Evolutionary conservation across 2,329 filamentous ascomycete genomes (phyloP), one percentile per base, ranked within the genome.

Genomic region (Cordyceps tenuipes): DNA sequence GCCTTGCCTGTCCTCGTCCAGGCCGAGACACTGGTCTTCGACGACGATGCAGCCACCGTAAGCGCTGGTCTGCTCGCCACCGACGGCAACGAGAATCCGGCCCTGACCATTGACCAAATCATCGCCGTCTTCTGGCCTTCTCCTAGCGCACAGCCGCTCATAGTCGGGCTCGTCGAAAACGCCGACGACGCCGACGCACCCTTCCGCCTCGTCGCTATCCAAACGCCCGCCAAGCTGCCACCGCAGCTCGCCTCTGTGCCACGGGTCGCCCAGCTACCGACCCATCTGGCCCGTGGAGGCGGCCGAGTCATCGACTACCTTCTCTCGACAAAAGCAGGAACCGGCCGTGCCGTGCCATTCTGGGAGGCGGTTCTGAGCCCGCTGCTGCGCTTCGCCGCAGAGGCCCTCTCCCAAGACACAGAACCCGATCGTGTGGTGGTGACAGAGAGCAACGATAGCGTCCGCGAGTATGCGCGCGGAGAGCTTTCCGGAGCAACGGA

Each of bases 271-370:
- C 64, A 65, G 3, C 61, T 77, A 7, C 81, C 81, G 0, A 52
- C 65, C 2, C 71, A 81, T 62, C 69, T 76, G 8, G 39, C 39
- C 46, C 47, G 26, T n/a, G 5, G 31, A 19, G 47, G 13, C 51
- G 13, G 44, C 53, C 21, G 19, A 15, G 23, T 44, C 13, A 69
- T 86, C n/a, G 80, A 89, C 65, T 76, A 91, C 19, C 70, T 92
- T 23, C 78, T 91, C 19, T 91, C 88, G 1, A 85, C 81, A 0
- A 76, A 76, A 21, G 89, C 89, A 0, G 89, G 89, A 15, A 81
- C 80, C 1, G 80, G 83, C 1, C 75, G 77, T 15, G 85, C 87
- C 0, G 69, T 74, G 34, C 63, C 67, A 1, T 84, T 88, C 64
- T 89, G 82, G 71, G 68, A 80, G 1, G 62, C 71, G 4, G 77